phyloP scores from a whole-genome alignment of 768 basidiomycete species.

The Tricholoma hemisulphureum region DNA sequence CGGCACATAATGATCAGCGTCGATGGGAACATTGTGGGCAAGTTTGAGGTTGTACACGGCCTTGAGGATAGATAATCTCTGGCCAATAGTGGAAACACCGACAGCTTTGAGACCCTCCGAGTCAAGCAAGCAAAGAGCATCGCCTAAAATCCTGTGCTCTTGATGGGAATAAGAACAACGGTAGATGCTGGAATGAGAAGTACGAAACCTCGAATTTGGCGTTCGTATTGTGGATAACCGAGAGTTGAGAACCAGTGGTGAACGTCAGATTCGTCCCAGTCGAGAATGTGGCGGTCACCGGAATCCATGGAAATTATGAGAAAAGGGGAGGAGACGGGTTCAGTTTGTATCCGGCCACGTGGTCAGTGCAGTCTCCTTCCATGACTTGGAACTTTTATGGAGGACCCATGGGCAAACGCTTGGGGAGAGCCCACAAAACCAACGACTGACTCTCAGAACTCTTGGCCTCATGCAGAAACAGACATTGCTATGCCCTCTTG shows the following conservation, averaged over 20 bases:
- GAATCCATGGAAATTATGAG: constrained; percentile 31
- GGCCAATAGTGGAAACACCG: constrained; percentile 88
- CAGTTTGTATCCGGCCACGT: not conserved
- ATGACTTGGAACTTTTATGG: constrained; percentile 41
- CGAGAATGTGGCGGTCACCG: constrained; percentile 42
- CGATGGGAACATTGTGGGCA: constrained; percentile 77
- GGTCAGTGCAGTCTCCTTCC: not conserved
- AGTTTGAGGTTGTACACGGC: constrained; percentile 89
- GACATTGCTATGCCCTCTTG: constrained; percentile 60
- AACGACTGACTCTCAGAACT: not conserved
- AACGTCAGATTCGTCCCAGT: constrained; percentile 80
- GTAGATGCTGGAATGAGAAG: constrained; percentile 11
- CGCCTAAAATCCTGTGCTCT: constrained; percentile 94
- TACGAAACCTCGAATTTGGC: constrained; percentile 63
- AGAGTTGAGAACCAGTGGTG: constrained; percentile 73
- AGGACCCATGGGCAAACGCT: constrained; percentile 75
- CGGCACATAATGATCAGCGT: constrained; percentile 82
- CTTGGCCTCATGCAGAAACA: constrained; percentile 37
- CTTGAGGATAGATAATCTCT: constrained; percentile 88
- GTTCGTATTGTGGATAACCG: constrained; percentile 85
- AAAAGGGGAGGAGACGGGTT: not conserved
- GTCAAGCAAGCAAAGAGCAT: constrained; percentile 81
- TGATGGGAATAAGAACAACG: constrained; percentile 13
- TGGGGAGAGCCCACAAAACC: constrained; percentile 54
- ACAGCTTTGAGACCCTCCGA: constrained; percentile 82